Evolutionary conservation across 495 filamentous ascomycete species (phyloP), one percentile per base, ranked within the genome.

Genomic region (Hypoxylon rickii): DNA sequence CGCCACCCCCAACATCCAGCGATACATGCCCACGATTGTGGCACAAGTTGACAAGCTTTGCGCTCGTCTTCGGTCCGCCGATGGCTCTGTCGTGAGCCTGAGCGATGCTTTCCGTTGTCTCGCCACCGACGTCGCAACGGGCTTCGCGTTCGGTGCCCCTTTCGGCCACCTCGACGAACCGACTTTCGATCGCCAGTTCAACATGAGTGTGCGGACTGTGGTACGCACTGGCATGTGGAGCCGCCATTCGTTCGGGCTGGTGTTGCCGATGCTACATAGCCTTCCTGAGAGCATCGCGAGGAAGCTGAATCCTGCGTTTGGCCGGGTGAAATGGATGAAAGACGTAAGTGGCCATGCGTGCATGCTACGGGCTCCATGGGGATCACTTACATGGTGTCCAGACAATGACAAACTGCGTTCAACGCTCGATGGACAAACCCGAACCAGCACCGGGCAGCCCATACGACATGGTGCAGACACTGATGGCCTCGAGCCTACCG

Each of bases 401-500:
- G 58, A 61, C 51, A n/a, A 61, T 55, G 58, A 61, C 24, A 1
- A 61, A 16, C 22, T 61, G 51, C 41, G 51, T 61, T n/a, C 50
- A 7, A 19, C 44, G 51, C 33, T 55, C 58, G n/a, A 61, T 55
- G 58, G 51, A 55, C 20, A 61, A 61, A 51, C 40, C 58, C 16
- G 51, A 55, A 15, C 58, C 51, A 2, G 39, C 45, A 3, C 51
- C 51, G 0, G 58, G 58, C 11, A 51, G 7, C 41, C 45, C 58
- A 3, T 17, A 50, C n/a, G 58, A 61, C 44, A 61, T 55, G 58
- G 36, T 55, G n/a, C 58, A 61, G 51, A 55, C 45, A 20, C 46
- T 82, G 1, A 51, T 79, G 36, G 47, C 70, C 6, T 75, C 72
- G 1, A 56, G 63, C 36, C 63, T 76, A 2, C 72, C 74, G 2